Percentiles rank a stretch among this genome's conserved stretches.
Evolutionary conservation across 805 yeast species (phyloP).

Genomic region (Cyberlindnera japonica): DNA sequence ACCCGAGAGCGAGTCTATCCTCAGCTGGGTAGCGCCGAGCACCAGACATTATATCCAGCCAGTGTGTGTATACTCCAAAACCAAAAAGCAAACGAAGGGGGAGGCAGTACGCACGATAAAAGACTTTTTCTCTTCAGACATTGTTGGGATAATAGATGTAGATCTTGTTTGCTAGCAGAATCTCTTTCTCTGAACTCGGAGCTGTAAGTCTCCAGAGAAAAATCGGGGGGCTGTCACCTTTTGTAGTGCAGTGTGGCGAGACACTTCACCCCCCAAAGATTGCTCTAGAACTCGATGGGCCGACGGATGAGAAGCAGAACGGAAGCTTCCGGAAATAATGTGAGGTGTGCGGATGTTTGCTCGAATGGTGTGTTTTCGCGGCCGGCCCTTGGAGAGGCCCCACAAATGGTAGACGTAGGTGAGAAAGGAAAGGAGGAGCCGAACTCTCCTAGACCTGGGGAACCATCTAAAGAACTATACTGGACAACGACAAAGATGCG

Average conservation of each 20-base stretch:
- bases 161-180: too few relatives aligned
- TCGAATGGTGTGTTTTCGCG: too few relatives aligned
- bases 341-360: too few relatives aligned
- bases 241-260: neutral
- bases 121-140: slow-evolving; percentile 28
- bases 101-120: slow-evolving; percentile 20
- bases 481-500: slow-evolving; percentile 13
- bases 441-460: too few relatives aligned
- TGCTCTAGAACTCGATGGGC: neutral
- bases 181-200: too few relatives aligned
- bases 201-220: too few relatives aligned
- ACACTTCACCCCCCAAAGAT: neutral
- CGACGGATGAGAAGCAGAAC: neutral
- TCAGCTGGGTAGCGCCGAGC: neutral
- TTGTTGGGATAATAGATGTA: slow-evolving; percentile 5
- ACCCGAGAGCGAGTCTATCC: neutral
- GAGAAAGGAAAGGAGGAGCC: too few relatives aligned
- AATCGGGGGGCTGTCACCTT: neutral
- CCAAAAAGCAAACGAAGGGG: neutral
- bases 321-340: too few relatives aligned
- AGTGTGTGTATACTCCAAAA: neutral
- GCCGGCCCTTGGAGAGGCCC: too few relatives aligned
- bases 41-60: too few relatives aligned
- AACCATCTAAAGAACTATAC: too few relatives aligned
- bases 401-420: too few relatives aligned